These are phyloP conservation scores for Mucor saturninus DNA, from an alignment of 371 early-diverging fungal genomes.

Conservation along the genomic window DNA sequence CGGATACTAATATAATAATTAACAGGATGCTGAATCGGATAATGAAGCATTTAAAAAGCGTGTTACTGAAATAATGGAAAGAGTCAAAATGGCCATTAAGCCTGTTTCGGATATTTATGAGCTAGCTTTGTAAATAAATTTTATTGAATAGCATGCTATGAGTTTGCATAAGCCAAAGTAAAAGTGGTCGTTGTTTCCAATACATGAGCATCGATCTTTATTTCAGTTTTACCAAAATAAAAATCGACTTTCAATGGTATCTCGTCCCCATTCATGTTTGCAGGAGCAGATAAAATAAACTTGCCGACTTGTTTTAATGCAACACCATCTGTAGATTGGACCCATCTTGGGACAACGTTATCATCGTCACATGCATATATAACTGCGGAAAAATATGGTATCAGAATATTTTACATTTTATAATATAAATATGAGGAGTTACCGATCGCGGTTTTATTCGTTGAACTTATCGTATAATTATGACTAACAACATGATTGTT, in stretches of 20 bases:
- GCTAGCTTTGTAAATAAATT: background rate
- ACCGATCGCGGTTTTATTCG: too few species aligned
- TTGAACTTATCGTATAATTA: constrained; percentile 61
- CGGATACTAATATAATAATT: background rate
- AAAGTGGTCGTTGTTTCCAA: constrained; percentile 52
- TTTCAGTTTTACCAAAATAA: constrained; percentile 60
- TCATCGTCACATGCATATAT: constrained; percentile 56
- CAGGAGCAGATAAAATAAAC: constrained; percentile 56
- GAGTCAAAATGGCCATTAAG: constrained; percentile 38
- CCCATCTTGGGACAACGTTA: constrained; percentile 45
- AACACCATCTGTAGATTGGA: constrained; percentile 39
- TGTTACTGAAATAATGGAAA: constrained; percentile 36
- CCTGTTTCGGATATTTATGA: constrained; percentile 29
- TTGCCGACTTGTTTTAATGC: constrained; percentile 44
- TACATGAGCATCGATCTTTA: constrained; percentile 54
- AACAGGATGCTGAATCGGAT: constrained; percentile 40
- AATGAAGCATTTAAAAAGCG: constrained; percentile 38
- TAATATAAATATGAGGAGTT: too few species aligned
- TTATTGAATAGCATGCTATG: background rate
- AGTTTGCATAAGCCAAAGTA: constrained; percentile 51
- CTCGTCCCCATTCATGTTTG: constrained; percentile 39
- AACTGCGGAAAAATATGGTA: constrained; percentile 25
- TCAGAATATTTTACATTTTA: too few species aligned
- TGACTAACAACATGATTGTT: constrained; percentile 63
- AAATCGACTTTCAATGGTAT: constrained; percentile 55